These are phyloP conservation scores for Caloboletus inedulis DNA, from an alignment of 1,284 basidiomycete species.

Conservation along the genomic window DNA sequence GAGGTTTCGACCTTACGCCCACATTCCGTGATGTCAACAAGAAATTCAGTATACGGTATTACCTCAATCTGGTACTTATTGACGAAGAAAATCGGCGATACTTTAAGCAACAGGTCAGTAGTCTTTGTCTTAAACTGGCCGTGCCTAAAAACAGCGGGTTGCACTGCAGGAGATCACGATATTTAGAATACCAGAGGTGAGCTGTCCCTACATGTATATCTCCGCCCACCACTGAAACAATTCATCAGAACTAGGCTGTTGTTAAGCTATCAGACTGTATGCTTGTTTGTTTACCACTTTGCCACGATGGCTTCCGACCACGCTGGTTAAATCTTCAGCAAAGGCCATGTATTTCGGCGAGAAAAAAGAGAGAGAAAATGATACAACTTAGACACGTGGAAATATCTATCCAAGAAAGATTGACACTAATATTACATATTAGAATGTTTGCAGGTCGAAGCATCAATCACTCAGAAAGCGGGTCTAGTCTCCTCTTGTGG, in stretches of 20 bases:
- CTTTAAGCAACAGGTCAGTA: slow-evolving; percentile 81
- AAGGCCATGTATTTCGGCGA: background rate
- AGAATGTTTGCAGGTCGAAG: slow-evolving; percentile 1
- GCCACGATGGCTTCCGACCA: background rate
- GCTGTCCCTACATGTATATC: background rate
- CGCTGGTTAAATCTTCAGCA: slow-evolving; percentile 1
- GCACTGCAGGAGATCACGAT: slow-evolving; percentile 61
- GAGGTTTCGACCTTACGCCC: slow-evolving; percentile 97
- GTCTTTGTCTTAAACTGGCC: background rate
- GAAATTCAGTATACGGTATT: slow-evolving; percentile 96
- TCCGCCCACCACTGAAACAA: slow-evolving; percentile 4
- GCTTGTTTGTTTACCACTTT: slow-evolving; percentile 9
- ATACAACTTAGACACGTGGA: slow-evolving; percentile 1
- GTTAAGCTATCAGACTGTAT: slow-evolving; percentile 5
- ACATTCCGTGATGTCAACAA: slow-evolving; percentile 99
- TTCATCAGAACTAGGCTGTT: slow-evolving; percentile 24
- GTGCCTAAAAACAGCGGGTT: background rate
- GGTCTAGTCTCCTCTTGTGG: background rate
- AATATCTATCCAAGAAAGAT: slow-evolving; percentile 5
- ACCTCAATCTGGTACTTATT: slow-evolving; percentile 94
- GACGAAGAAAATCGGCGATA: slow-evolving; percentile 97
- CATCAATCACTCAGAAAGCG: background rate
- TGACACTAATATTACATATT: slow-evolving; percentile 17
- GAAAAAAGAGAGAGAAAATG: background rate
- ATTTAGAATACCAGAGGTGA: slow-evolving; percentile 72